Conservation (phyloP, 2,329 filamentous ascomycete species). For the Colletotrichum viniferum region DNA sequence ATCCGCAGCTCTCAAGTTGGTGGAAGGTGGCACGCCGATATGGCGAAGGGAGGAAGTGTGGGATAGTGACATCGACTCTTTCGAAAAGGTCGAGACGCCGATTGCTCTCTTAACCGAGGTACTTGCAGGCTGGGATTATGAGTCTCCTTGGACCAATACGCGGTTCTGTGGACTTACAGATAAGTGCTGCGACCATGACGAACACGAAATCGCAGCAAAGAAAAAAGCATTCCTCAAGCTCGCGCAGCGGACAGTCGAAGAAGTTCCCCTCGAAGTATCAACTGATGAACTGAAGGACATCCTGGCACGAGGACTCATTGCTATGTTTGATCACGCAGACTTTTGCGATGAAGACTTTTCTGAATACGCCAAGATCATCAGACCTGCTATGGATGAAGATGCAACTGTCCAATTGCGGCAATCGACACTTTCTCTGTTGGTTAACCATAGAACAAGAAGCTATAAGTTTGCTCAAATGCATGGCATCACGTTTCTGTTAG, state of each 20-base stretch:
- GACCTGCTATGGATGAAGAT: rapidly evolving
- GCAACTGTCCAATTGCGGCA: rapidly evolving
- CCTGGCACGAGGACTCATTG: background rate
- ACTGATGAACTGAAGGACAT: rapidly evolving
- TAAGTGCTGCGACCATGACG: background rate
- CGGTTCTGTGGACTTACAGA: background rate
- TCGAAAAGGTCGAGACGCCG: background rate
- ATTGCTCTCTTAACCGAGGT: background rate
- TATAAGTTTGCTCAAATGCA: background rate
- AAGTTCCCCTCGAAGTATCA: background rate
- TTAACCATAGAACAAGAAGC: rapidly evolving
- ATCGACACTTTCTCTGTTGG: background rate
- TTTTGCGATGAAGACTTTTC: background rate
- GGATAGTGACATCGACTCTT: background rate
- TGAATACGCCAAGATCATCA: background rate
- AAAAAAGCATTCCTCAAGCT: background rate
- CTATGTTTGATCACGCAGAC: background rate
- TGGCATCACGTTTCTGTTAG: background rate
- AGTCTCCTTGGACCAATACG: background rate
- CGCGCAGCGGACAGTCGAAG: background rate
- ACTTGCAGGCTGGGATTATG: background rate
- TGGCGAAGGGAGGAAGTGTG: background rate
- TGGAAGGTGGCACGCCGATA: background rate
- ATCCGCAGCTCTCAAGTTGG: background rate
- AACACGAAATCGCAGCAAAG: background rate